These are phyloP conservation scores for Agapanthus africanus DNA, from an alignment of 106 monocot species.

Conservation along the genomic window DNA sequence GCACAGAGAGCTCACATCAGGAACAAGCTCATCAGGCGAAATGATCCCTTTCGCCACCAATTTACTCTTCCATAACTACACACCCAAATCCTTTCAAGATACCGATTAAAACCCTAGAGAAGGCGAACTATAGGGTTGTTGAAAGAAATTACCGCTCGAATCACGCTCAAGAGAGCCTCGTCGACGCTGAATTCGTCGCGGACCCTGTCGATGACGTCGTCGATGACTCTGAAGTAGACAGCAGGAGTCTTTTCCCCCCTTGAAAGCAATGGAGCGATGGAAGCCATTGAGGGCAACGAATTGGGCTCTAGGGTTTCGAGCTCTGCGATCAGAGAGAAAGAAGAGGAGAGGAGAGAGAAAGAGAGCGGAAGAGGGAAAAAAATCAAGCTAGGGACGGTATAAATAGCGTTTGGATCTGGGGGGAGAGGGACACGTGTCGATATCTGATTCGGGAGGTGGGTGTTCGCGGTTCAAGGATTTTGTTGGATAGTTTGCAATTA, in stretches of 20 bases:
- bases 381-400: conserved; percentile 4
- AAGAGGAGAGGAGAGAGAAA: conserved; percentile 8
- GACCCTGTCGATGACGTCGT: conserved; percentile 76
- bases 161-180: conserved; percentile 49
- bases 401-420: conserved; percentile 2
- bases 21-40: conserved; percentile 91
- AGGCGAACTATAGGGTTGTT: not conserved
- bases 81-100: not conserved
- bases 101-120: conserved; percentile 6
- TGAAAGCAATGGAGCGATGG: not conserved
- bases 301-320: conserved; percentile 21
- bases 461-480: no score
- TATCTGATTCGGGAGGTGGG: no score
- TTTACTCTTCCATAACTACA: conserved; percentile 87
- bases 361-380: not conserved
- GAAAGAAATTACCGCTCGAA: conserved; percentile 56
- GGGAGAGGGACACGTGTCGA: not conserved
- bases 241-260: conserved; percentile 43
- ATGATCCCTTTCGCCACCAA: conserved; percentile 97
- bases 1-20: conserved; percentile 37
- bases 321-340: not conserved
- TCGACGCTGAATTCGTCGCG: conserved; percentile 64
- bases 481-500: no score
- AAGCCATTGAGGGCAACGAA: not conserved
- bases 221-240: conserved; percentile 75